Base-by-base conservation (phyloP, 169 alveolate species). In the Plasmodium adleri region DNA sequence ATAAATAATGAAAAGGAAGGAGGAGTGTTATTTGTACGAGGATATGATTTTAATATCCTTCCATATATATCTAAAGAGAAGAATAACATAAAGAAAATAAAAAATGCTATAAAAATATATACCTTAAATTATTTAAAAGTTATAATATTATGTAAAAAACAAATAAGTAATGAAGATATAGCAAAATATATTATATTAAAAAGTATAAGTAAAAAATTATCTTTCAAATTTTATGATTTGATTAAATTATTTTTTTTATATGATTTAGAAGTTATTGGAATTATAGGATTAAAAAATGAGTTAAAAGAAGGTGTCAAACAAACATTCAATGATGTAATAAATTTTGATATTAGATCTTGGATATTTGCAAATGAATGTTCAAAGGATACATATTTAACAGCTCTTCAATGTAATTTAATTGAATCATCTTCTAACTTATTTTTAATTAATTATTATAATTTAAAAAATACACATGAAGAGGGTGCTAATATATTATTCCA, bases 341-440 rank as follows among this genome's bases (percentile, higher is more conserved):
- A 86, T 20, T 86, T 86, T 86, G 92, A 86, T 62, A 86, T 86
- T 60, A 60, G 88, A 39, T 62, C 87, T 22, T 86, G 92, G 87
- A 86, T 86, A 59, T 86, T 86, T 72, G 72, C 92, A 6, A 86
- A 72, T 86, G 92, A 72, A n/a, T 59, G 66, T 54, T 32, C 92
- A 56, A 86, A 86, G 60, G 62, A 86, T 56, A 86, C 92, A 6
- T 86, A 86, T 66, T 72, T 86, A 43, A 86, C 88, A 59, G 92
- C 88, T 6, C 52, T 86, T 10, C 63, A 86, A 54, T 86, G 78
- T 20, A 86, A 86, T 72, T 52, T 86, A 64, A 86, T 86, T 28
- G 7, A 50, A 20, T 63, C 87, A 22, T 71, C 60, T 59, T 86
- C 92, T 4, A 86, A 72, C 12, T 28, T 86, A 45, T 86, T 86